Conservation (phyloP, 2,329 filamentous ascomycete genomes). For the Botrytis porri region DNA sequence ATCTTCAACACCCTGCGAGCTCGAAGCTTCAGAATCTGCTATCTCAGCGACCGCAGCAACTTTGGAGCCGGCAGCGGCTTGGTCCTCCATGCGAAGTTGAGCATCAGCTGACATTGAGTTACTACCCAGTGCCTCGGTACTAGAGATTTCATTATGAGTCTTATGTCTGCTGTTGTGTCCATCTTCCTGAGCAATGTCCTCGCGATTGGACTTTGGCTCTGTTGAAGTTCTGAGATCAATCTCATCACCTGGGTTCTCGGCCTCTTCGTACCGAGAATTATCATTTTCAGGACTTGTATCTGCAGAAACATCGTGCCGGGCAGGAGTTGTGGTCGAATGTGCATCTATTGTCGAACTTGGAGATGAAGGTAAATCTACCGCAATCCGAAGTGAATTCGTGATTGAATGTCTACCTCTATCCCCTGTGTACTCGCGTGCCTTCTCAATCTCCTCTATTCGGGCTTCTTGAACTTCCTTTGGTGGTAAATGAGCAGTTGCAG, state of each 20-base stretch:
- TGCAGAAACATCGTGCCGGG: slow-evolving; percentile 63
- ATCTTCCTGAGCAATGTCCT: slow-evolving; percentile 40
- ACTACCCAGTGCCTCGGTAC: slow-evolving; percentile 41
- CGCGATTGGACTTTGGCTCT: slow-evolving; percentile 29
- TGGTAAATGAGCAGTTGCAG: slow-evolving; percentile 45
- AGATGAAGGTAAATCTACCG: slow-evolving; percentile 50
- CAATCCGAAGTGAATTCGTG: slow-evolving; percentile 40
- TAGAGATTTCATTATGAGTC: slow-evolving; percentile 34
- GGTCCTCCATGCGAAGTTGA: slow-evolving; percentile 55
- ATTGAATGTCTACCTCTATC: slow-evolving; percentile 37
- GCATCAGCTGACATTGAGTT: slow-evolving; percentile 54
- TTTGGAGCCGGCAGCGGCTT: slow-evolving; percentile 32
- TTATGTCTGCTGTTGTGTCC: slow-evolving; percentile 32
- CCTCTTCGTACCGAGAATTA: slow-evolving; percentile 50
- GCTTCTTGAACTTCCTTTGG: slow-evolving; percentile 50
- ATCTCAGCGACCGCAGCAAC: slow-evolving; percentile 33
- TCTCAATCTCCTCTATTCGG: slow-evolving; percentile 38
- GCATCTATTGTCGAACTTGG: slow-evolving; percentile 64
- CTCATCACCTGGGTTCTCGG: slow-evolving; percentile 47
- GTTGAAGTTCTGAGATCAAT: slow-evolving; percentile 42
- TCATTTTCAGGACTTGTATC: slow-evolving; percentile 74
- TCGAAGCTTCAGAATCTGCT: slow-evolving; percentile 9
- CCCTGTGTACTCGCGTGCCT: slow-evolving; percentile 37
- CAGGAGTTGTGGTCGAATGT: slow-evolving; percentile 71
- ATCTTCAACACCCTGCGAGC: slow-evolving; percentile 11